Conservation (phyloP, 1,139 yeast species). For the Yamadazyma oceani region DNA sequence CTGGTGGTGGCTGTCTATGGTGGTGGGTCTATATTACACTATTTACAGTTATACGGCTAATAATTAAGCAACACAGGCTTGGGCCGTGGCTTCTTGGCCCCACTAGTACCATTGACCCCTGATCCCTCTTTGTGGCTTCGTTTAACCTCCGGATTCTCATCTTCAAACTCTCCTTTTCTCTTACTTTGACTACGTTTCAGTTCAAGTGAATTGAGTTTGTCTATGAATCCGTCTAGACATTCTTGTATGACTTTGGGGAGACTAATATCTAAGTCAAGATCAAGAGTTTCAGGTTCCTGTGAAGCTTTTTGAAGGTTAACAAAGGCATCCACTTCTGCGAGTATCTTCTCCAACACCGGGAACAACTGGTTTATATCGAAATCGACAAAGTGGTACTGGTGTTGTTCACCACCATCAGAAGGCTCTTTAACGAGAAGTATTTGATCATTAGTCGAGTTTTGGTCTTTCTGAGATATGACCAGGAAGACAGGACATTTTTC, state of each 20-base stretch:
- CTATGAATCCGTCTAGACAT: background rate
- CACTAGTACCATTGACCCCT: background rate
- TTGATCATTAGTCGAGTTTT: background rate
- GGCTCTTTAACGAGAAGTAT: background rate
- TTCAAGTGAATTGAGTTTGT: no score
- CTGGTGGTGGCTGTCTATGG: no score
- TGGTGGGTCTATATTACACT: background rate
- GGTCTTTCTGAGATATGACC: background rate
- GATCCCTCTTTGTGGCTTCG: background rate
- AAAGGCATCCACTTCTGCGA: background rate
- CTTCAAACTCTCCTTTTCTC: background rate
- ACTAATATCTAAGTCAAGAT: background rate
- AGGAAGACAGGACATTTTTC: constrained; percentile 11
- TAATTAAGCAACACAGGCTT: constrained; percentile 5
- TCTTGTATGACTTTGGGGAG: background rate
- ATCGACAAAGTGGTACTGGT: no score
- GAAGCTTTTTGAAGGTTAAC: background rate
- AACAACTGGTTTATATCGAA: background rate
- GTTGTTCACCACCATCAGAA: background rate
- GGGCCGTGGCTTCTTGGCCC: background rate
- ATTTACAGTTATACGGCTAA: background rate
- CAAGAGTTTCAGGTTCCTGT: no score
- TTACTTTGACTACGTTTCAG: constrained; percentile 2
- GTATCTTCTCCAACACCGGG: background rate
- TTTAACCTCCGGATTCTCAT: background rate